These are phyloP conservation scores for Beta corolliflora DNA, from an alignment of 179 eudicot species.

Conservation along the genomic window DNA sequence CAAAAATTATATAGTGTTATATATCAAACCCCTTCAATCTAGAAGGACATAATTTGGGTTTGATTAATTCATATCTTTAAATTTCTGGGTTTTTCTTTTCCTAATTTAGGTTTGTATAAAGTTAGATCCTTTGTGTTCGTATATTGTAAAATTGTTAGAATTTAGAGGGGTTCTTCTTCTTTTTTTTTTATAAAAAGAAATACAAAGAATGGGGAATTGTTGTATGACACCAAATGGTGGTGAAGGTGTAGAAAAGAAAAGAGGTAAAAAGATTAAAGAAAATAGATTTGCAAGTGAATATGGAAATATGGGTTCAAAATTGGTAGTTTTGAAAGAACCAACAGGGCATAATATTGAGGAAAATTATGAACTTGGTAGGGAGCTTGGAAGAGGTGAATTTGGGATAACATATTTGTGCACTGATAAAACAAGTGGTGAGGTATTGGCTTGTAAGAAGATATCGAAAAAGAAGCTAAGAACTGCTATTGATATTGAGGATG, in stretches of 20 bases:
- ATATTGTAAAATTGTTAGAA: background rate
- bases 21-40: background rate
- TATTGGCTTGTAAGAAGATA: slow-evolving; percentile 78
- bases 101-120: background rate
- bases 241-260: slow-evolving; percentile 36
- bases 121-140: background rate
- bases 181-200: background rate
- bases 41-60: background rate
- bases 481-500: slow-evolving; percentile 85
- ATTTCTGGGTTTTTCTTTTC: slow-evolving; percentile 9
- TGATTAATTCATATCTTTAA: background rate
- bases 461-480: slow-evolving; percentile 83
- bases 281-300: slow-evolving; percentile 48
- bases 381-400: slow-evolving; percentile 87
- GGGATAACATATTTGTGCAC: slow-evolving; percentile 83
- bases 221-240: slow-evolving; percentile 56
- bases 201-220: slow-evolving; percentile 72
- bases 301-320: slow-evolving; percentile 39
- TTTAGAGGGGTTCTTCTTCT: background rate
- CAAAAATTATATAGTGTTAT: background rate
- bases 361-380: slow-evolving; percentile 64
- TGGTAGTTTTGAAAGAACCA: slow-evolving; percentile 65
- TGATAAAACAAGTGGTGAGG: slow-evolving; percentile 50
- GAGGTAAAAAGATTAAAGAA: slow-evolving; percentile 42
- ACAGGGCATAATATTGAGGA: slow-evolving; percentile 67